Percentiles rank a stretch among this genome's conserved stretches.
Evolutionary conservation across 805 yeast species (phyloP).

Genomic region (Saturnispora galanensis): DNA sequence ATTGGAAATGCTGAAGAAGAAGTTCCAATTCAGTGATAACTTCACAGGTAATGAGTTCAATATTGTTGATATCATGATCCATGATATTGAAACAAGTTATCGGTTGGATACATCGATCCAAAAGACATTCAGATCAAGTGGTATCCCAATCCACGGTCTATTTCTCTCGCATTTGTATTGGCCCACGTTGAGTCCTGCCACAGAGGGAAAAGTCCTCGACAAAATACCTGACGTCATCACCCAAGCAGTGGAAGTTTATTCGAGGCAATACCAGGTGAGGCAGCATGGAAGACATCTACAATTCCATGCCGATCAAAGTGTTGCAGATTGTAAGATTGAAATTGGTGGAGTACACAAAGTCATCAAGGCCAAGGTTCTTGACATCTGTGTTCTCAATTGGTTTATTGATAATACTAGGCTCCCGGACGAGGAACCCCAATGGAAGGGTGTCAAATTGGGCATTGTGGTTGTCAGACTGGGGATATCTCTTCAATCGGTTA

Average conservation of each 20-base stretch:
- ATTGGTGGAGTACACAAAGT: conserved; percentile 32
- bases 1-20: conserved; percentile 44
- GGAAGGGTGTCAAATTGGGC: conserved; percentile 18
- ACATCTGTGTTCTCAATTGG: conserved; percentile 39
- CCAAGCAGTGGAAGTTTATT: conserved; percentile 33
- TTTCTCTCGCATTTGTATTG: conserved; percentile 74
- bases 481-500: conserved; percentile 34
- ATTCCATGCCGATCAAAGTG: conserved; percentile 50
- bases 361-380: conserved; percentile 49
- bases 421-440: background rate
- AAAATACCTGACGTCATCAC: conserved; percentile 40
- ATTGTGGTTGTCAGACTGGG: conserved; percentile 30
- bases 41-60: conserved; percentile 54
- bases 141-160: conserved; percentile 37
- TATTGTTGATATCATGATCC: conserved; percentile 74
- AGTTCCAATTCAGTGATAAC: conserved; percentile 19
- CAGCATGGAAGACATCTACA: conserved; percentile 52
- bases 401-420: conserved; percentile 16
- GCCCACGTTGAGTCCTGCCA: conserved; percentile 46
- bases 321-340: conserved; percentile 49
- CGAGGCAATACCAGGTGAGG: conserved; percentile 28
- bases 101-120: conserved; percentile 27
- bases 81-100: conserved; percentile 55
- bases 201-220: conserved; percentile 1
- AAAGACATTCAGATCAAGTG: conserved; percentile 20